Conservation (phyloP, 1,284 basidiomycete species). For the Mrakiaceae sp. region DNA sequence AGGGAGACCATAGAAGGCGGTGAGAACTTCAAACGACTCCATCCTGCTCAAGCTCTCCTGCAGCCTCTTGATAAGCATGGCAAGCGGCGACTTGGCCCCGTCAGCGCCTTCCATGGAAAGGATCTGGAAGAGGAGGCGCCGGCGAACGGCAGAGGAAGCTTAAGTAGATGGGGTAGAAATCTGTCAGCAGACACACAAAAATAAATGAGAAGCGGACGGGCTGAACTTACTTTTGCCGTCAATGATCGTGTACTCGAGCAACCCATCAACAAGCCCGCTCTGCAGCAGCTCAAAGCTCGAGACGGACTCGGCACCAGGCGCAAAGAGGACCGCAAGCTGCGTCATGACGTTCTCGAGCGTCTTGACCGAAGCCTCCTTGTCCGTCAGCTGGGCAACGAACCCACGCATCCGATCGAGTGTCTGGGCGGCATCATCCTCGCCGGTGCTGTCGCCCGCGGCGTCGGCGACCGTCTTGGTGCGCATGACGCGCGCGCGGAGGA, state of each 20-base stretch:
- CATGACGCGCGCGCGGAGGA: slow-evolving; percentile 73
- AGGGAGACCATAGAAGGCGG: slow-evolving; percentile 50
- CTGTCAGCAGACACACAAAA: slow-evolving; percentile 18
- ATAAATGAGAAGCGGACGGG: background rate
- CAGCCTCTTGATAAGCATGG: slow-evolving; percentile 80
- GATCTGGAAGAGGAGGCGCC: slow-evolving; percentile 60
- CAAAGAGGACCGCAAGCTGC: slow-evolving; percentile 67
- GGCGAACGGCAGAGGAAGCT: slow-evolving; percentile 50
- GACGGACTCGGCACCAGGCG: slow-evolving; percentile 54
- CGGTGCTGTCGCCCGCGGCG: slow-evolving; percentile 46
- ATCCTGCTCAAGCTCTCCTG: slow-evolving; percentile 87
- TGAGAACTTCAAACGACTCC: slow-evolving; percentile 88
- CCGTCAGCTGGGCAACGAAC: slow-evolving; percentile 52
- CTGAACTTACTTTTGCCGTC: slow-evolving; percentile 44
- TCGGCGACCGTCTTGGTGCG: slow-evolving; percentile 57
- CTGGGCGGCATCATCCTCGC: slow-evolving; percentile 53
- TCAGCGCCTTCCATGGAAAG: slow-evolving; percentile 50
- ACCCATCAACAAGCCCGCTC: slow-evolving; percentile 78
- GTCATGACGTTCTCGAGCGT: slow-evolving; percentile 53
- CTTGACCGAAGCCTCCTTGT: slow-evolving; percentile 48
- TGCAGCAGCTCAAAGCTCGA: slow-evolving; percentile 94
- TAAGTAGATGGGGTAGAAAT: background rate
- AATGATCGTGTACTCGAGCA: slow-evolving; percentile 71
- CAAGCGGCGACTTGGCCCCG: slow-evolving; percentile 47
- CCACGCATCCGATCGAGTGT: slow-evolving; percentile 43